Conservation (phyloP, 768 basidiomycete genomes). For the Suillus fuscotomentosus region DNA sequence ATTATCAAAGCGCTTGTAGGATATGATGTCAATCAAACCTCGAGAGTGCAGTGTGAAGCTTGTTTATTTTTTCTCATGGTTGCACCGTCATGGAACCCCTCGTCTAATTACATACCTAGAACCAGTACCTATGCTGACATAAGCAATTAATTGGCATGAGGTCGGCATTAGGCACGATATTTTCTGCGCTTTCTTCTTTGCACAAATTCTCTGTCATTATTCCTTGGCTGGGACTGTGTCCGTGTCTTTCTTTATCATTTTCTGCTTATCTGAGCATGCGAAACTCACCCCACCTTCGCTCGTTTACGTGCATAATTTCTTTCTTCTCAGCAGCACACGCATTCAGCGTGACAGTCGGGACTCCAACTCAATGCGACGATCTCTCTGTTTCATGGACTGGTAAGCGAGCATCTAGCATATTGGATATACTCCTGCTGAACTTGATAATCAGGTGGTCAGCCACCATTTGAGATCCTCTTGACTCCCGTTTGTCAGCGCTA, state of each 20-base stretch:
- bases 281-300: constrained; percentile 22
- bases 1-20: background rate
- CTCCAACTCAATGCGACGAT: constrained; percentile 59
- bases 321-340: constrained; percentile 22
- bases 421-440: constrained; percentile 7
- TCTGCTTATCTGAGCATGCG: constrained; percentile 25
- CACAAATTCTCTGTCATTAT: constrained; percentile 9
- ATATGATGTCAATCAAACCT: background rate
- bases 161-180: constrained; percentile 1
- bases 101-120: background rate
- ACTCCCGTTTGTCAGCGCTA: constrained; percentile 43
- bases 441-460: constrained; percentile 46
- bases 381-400: constrained; percentile 65
- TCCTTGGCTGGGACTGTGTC: constrained; percentile 9
- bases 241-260: constrained; percentile 10
- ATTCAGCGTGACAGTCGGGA: constrained; percentile 51
- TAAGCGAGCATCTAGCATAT: constrained; percentile 26
- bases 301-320: constrained; percentile 20
- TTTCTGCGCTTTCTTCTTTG: constrained; percentile 1
- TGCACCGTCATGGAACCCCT: background rate
- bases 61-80: background rate
- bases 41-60: background rate
- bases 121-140: constrained; percentile 1
- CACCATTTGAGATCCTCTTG: constrained; percentile 50
- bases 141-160: constrained; percentile 2